Evolutionary conservation across 192 early-diverging fungal species (phyloP).

Genomic region (Backusella tuberculispora): DNA sequence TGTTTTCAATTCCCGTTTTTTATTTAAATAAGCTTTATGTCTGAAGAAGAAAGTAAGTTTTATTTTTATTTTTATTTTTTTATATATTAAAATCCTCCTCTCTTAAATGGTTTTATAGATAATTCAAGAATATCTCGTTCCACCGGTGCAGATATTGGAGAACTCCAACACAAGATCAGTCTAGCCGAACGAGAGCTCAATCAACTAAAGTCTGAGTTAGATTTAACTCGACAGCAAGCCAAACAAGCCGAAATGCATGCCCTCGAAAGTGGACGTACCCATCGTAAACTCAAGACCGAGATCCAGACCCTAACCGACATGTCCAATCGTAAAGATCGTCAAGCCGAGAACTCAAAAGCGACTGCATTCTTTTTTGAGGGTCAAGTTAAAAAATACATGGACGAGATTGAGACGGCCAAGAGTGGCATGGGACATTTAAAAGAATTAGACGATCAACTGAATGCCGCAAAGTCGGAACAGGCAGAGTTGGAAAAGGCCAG

Average conservation of each 20-base stretch:
- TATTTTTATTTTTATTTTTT: not conserved
- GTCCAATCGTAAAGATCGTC: conserved; percentile 45
- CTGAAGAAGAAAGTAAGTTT: conserved; percentile 9
- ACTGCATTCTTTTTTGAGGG: conserved; percentile 49
- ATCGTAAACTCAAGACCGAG: conserved; percentile 43
- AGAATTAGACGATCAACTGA: conserved; percentile 40
- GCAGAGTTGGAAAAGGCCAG: conserved; percentile 27
- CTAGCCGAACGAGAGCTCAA: conserved; percentile 37
- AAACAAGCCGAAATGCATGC: conserved; percentile 40
- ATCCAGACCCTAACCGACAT: conserved; percentile 46
- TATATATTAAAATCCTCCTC: not conserved
- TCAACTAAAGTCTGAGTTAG: conserved; percentile 29
- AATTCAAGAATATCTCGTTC: conserved; percentile 7
- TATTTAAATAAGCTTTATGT: not conserved
- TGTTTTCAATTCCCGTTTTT: not conserved
- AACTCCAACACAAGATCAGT: conserved; percentile 42
- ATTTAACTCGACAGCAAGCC: conserved; percentile 38
- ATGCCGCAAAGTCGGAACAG: conserved; percentile 35
- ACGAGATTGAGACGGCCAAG: conserved; percentile 46
- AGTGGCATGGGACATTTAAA: conserved; percentile 42
- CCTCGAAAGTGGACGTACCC: conserved; percentile 39
- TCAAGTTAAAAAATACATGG: conserved; percentile 45
- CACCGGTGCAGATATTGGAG: conserved; percentile 43
- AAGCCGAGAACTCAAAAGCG: conserved; percentile 46
- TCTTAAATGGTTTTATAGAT: not conserved